phyloP scores from a whole-genome alignment of 495 filamentous ascomycete genomes.

The Hypoxylon intermedium region DNA sequence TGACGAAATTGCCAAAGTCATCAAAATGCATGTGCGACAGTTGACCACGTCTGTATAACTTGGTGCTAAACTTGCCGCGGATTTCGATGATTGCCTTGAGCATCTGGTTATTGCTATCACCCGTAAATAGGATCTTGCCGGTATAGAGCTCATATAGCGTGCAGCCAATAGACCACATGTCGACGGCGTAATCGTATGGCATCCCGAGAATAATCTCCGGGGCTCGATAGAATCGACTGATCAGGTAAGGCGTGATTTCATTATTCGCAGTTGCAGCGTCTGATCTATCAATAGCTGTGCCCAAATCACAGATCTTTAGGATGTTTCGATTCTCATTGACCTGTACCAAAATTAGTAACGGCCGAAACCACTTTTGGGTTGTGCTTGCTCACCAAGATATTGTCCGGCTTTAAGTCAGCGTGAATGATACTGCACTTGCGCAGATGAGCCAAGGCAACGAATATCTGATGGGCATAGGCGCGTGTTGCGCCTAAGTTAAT shows the following conservation, averaged over 20 bases:
- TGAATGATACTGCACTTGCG: constrained; percentile 92
- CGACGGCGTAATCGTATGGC: constrained; percentile 90
- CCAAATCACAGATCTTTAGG: constrained; percentile 94
- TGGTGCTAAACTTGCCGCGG: constrained; percentile 87
- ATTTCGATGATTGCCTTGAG: constrained; percentile 94
- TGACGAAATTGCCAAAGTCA: constrained; percentile 83
- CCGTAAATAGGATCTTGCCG: constrained; percentile 94
- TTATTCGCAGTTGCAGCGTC: constrained; percentile 71
- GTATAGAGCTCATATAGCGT: constrained; percentile 97
- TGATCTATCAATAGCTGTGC: constrained; percentile 86
- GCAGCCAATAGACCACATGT: constrained; percentile 97
- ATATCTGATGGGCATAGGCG: constrained; percentile 92
- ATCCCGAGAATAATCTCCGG: constrained; percentile 98
- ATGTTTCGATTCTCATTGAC: constrained; percentile 84
- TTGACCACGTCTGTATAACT: constrained; percentile 80
- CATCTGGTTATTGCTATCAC: constrained; percentile 98
- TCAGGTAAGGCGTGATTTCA: constrained; percentile 90
- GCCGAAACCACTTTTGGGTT: neutral
- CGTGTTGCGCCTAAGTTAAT: constrained; percentile 86
- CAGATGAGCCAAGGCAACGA: constrained; percentile 82
- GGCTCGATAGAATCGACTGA: constrained; percentile 95
- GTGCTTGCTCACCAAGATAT: constrained; percentile 69
- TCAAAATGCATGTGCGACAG: constrained; percentile 83
- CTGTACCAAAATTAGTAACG: constrained; percentile 48
- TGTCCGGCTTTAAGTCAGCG: constrained; percentile 96